phyloP scores from a whole-genome alignment of 306 rosid species.

The Quercus parvula region DNA sequence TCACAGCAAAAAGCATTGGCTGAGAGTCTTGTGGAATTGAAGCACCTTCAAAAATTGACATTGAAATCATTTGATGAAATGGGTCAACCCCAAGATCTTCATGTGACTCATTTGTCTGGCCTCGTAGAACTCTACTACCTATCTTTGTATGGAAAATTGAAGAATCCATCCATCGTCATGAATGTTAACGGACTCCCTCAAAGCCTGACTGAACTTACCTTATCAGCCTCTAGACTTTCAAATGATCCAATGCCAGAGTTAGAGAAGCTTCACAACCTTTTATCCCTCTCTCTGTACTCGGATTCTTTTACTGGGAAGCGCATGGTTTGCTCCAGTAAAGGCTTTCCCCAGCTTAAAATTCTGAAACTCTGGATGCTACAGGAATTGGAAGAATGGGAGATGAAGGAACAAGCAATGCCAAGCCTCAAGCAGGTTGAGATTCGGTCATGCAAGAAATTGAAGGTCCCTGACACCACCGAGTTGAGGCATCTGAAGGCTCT shows the following conservation, averaged over 20 bases:
- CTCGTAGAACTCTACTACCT: conserved; percentile 26
- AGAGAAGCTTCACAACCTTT: no score
- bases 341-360: conserved; percentile 31
- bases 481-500: conserved; percentile 21
- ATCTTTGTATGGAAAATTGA: conserved; percentile 23
- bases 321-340: neutral
- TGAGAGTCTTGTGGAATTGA: no score
- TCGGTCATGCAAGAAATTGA: conserved; percentile 12
- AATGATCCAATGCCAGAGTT: no score
- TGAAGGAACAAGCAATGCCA: no score
- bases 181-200: no score
- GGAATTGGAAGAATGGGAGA: neutral
- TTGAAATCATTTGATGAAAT: neutral
- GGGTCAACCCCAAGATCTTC: neutral
- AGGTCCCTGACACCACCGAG: conserved; percentile 16
- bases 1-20: no score
- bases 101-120: neutral
- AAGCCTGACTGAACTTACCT: no score
- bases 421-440: conserved; percentile 27
- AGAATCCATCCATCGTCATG: no score
- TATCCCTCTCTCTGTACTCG: no score
- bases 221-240: no score
- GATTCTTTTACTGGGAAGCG: conserved; percentile 3
- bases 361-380: conserved; percentile 32
- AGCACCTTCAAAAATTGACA: no score